These are phyloP conservation scores for Cadophora gregata DNA, from an alignment of 2,329 filamentous ascomycete species.

Conservation along the genomic window DNA sequence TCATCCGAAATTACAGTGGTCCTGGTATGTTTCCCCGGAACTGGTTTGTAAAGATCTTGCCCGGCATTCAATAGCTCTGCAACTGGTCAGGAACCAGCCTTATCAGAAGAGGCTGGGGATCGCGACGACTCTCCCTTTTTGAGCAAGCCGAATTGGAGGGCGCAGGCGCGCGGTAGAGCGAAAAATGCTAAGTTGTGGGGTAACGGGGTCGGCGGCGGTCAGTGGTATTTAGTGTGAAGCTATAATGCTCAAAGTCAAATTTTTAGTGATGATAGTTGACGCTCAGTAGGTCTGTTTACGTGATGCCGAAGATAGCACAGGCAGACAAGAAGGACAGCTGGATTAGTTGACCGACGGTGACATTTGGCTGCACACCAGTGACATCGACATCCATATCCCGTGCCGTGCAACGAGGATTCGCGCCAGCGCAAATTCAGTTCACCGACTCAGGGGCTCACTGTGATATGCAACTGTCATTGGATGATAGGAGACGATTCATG, in stretches of 20 bases:
- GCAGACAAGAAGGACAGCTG: constrained; percentile 1
- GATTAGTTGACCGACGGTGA: constrained; percentile 24
- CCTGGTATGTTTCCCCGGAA: not conserved
- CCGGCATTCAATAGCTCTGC: not conserved
- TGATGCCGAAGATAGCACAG: constrained; percentile 16
- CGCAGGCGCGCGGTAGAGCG: not conserved
- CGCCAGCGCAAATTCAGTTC: not conserved
- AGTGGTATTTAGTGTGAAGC: not conserved
- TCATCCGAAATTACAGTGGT: not conserved
- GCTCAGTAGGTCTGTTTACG: constrained; percentile 20
- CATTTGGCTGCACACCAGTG: not conserved
- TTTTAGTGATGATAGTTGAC: not conserved
- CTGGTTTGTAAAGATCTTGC: not conserved
- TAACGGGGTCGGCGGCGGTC: constrained; percentile 1
- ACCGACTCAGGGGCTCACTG: constrained; percentile 27
- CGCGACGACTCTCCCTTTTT: not conserved
- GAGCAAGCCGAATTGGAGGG: not conserved
- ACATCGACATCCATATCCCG: constrained; percentile 8
- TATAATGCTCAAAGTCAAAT: not conserved
- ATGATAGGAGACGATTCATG: not conserved
- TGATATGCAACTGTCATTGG: not conserved
- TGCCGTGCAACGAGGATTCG: not conserved
- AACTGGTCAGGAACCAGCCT: not conserved
- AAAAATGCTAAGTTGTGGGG: constrained; percentile 13
- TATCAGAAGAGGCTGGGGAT: not conserved